These are phyloP conservation scores for Parasarocladium wereldwijsianum DNA, from an alignment of 2,329 filamentous ascomycete genomes.

Conservation along the genomic window DNA sequence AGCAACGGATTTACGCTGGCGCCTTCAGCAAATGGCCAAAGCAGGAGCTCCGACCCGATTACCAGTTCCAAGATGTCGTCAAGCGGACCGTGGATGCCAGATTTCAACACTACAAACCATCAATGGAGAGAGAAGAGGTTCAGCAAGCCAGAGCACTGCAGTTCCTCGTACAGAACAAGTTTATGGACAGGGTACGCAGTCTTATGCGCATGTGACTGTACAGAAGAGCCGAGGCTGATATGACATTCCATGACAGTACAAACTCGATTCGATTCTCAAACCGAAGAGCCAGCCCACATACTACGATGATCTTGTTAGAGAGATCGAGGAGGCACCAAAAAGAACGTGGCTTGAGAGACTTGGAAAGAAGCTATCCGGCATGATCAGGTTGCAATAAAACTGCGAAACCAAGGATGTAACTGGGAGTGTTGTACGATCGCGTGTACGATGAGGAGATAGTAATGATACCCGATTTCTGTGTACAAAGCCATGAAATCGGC, in stretches of 20 bases:
- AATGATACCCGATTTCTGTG: too few species aligned
- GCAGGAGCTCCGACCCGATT: slow-evolving; percentile 46
- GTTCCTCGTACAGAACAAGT: slow-evolving; percentile 44
- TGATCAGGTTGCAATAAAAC: slow-evolving; percentile 39
- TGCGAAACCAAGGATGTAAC: neutral
- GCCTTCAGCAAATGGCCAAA: slow-evolving; percentile 43
- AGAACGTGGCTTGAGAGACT: slow-evolving; percentile 37
- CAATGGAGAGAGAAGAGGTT: slow-evolving; percentile 32
- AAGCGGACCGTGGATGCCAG: slow-evolving; percentile 20
- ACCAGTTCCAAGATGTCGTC: slow-evolving; percentile 45
- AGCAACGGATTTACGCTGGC: slow-evolving; percentile 23
- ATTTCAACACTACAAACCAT: slow-evolving; percentile 16
- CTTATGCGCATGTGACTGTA: too few species aligned
- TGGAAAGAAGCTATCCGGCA: slow-evolving; percentile 39
- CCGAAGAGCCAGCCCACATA: slow-evolving; percentile 51
- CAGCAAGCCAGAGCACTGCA: slow-evolving; percentile 45
- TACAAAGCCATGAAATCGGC: too few species aligned
- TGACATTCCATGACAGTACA: slow-evolving; percentile 16
- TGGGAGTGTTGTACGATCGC: too few species aligned
- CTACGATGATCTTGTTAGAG: slow-evolving; percentile 43
- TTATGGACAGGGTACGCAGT: slow-evolving; percentile 34
- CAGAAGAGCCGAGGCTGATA: neutral
- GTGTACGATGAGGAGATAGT: neutral
- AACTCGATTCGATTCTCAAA: slow-evolving; percentile 31
- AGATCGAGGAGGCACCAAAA: slow-evolving; percentile 48